Evolutionary conservation across 208 protist species (phyloP), one percentile per base, ranked within the genome.

Genomic region (Sergeia podlipaevii): DNA sequence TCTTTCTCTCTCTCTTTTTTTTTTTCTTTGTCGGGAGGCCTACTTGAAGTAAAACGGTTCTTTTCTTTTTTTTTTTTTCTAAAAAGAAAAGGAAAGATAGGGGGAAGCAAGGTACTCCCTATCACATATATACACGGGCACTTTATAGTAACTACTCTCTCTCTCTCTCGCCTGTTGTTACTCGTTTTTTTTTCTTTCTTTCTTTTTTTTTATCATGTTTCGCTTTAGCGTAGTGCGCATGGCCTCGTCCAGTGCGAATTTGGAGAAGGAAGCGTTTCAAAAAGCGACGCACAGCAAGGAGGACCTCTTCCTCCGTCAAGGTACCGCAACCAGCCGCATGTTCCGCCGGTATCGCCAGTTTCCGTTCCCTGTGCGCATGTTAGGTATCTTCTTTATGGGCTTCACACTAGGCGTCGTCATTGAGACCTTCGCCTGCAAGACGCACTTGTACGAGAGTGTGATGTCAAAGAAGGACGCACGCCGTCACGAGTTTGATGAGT

Each of bases 341-440:
- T 64, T 90, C 29, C 66, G 66, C 20, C 42, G 41, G 0, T 90
- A 82, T 39, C 77, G 82, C n/a, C 57, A 23, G 20, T 62, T 80
- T 18, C 83, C 77, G 5, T 87, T 83, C 24, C 60, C 73, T 1
- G 65, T 64, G 43, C 74, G 78, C 11, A 80, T 87, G 76, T 26
- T 57, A 10, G 76, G 73, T 13, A 63, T 91, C 21, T 83, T 85
- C 46, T 15, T 72, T 1, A 30, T 87, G 0, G 77, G 75, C n/a
- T 91, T 91, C 54, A 3, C 43, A 0, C 29, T 87, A 7, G 83
- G 83, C 17, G 30, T 63, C 39, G 59, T 87, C 28, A 74, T 91
- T 36, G 83, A 87, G 62, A 61, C 71, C 11, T 91, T 91, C 46
- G 83, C 83, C 21, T 91, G 83, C 62, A 86, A 87, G 56, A 91